Evolutionary conservation across 768 basidiomycete genomes (phyloP).

Genomic region (Phanerochaete sordida): DNA sequence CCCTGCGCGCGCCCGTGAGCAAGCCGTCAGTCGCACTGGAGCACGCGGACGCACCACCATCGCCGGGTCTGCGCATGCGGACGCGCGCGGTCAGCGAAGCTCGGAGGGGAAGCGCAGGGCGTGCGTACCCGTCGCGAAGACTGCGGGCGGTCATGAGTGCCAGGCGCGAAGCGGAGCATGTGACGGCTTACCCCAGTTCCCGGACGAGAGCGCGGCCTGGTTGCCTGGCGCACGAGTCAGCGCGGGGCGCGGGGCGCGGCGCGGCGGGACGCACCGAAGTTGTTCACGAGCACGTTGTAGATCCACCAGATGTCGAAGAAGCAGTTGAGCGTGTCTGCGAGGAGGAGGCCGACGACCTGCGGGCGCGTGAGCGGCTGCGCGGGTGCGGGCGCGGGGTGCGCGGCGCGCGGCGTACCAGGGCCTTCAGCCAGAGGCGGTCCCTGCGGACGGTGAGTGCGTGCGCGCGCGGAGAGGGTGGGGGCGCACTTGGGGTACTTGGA

Average conservation of each 20-base stretch:
- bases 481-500: slow-evolving; percentile 5
- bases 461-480: no score
- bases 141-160: neutral
- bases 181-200: slow-evolving; percentile 10
- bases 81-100: neutral
- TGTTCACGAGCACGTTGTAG: slow-evolving; percentile 14
- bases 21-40: neutral
- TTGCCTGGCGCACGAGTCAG: no score
- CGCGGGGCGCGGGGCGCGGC: no score
- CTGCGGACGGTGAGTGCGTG: neutral
- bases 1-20: slow-evolving; percentile 4
- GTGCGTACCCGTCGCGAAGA: slow-evolving; percentile 11
- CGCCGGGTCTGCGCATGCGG: slow-evolving; percentile 5
- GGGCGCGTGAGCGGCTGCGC: neutral
- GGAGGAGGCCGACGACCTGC: slow-evolving; percentile 13
- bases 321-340: slow-evolving; percentile 16
- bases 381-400: no score
- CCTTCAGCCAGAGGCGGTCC: slow-evolving; percentile 12
- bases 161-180: neutral
- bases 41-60: slow-evolving; percentile 5
- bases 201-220: neutral
- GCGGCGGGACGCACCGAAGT: slow-evolving; percentile 10
- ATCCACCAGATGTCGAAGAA: slow-evolving; percentile 18
- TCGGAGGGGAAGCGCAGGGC: no score
- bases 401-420: slow-evolving; percentile 8